phyloP scores from a whole-genome alignment of 192 early-diverging fungal genomes.

The Entomortierella lignicola region DNA sequence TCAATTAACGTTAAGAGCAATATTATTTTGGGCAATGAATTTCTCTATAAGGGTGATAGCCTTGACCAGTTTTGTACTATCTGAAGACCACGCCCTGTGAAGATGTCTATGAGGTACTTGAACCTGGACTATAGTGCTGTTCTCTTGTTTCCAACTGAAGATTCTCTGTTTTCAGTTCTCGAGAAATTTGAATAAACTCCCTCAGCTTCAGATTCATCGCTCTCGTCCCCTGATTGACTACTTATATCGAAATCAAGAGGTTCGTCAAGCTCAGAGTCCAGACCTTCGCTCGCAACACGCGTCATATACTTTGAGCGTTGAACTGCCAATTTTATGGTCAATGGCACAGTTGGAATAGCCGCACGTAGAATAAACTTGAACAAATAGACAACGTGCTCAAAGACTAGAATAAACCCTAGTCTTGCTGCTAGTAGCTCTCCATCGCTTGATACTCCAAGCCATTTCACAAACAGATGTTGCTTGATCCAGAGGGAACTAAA shows the following conservation, averaged over 20 bases:
- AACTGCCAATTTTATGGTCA: slow-evolving; percentile 45
- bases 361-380: slow-evolving; percentile 44
- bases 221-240: background rate
- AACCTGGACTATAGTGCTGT: too few relatives aligned
- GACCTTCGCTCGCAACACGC: slow-evolving; percentile 14
- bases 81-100: too few relatives aligned
- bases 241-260: slow-evolving; percentile 8
- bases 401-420: slow-evolving; percentile 44
- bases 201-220: background rate
- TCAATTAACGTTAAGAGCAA: too few relatives aligned
- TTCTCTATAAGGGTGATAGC: too few relatives aligned
- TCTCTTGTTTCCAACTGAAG: too few relatives aligned
- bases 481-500: slow-evolving; percentile 51
- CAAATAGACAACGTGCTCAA: slow-evolving; percentile 47
- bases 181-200: too few relatives aligned
- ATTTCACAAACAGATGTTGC: slow-evolving; percentile 29
- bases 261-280: slow-evolving; percentile 30
- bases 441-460: slow-evolving; percentile 5
- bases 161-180: too few relatives aligned
- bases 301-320: slow-evolving; percentile 35
- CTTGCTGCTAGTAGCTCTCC: slow-evolving; percentile 33
- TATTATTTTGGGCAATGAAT: too few relatives aligned
- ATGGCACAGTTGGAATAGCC: slow-evolving; percentile 36
- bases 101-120: too few relatives aligned
- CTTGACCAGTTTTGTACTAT: too few relatives aligned